Conservation (phyloP, 176 grass and related monocot genomes). For the Musa itinerans region DNA sequence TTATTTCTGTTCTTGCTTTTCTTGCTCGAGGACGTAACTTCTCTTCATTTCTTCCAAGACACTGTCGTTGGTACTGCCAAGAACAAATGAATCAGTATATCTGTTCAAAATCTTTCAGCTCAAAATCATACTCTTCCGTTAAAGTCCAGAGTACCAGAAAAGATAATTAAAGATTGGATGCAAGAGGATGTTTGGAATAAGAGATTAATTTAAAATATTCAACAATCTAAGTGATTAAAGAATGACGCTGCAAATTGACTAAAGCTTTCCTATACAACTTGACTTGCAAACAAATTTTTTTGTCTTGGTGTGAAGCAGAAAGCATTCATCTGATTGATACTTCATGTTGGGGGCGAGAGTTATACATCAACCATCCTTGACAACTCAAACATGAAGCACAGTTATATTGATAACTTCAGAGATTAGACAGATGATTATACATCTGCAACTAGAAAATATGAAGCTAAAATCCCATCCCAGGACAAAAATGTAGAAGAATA, state of each 20-base stretch:
- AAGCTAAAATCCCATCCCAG: not conserved
- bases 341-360: not conserved
- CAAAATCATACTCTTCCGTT: not conserved
- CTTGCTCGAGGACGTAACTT: conserved; percentile 61
- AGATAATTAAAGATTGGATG: not conserved
- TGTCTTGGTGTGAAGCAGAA: not conserved
- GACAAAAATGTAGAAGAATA: not conserved
- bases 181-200: not conserved
- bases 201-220: not conserved
- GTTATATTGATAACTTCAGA: not conserved
- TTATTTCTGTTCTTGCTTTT: conserved; percentile 43
- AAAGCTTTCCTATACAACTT: not conserved
- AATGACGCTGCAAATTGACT: too few species aligned
- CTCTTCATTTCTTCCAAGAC: conserved; percentile 96
- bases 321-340: not conserved
- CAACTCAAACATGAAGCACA: not conserved
- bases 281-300: not conserved
- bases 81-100: conserved; percentile 16
- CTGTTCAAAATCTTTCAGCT: not conserved
- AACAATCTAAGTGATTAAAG: too few species aligned
- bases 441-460: not conserved
- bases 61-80: conserved; percentile 77
- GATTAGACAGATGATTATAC: too few species aligned
- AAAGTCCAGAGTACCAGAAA: not conserved
- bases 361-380: not conserved